Base-by-base conservation (phyloP, 768 basidiomycete species). In the Auricularia sp. region DNA sequence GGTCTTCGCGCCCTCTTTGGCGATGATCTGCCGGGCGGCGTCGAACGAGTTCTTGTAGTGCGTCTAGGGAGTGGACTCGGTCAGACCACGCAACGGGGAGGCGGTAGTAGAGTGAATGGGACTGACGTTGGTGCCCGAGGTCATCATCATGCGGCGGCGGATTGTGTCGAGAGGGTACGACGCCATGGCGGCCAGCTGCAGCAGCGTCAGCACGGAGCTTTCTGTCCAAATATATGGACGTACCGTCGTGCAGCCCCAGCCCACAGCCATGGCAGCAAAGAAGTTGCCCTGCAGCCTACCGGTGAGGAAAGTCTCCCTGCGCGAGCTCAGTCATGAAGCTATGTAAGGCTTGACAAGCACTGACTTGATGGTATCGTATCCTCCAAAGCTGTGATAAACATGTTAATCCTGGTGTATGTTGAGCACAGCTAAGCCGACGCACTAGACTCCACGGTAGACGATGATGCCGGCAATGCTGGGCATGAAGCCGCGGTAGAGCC, bases 61-160 rank as follows among this genome's bases (percentile, higher is more conserved):
- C 42, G 77, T 75, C 74, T 76, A 29, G 2, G 29, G 2, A 29
- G 60, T n/a, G n/a, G n/a, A n/a, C n/a, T n/a, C n/a, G n/a, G n/a
- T n/a, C n/a, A n/a, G n/a, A n/a, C n/a, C n/a, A n/a, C n/a, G n/a
- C n/a, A n/a, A n/a, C n/a, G n/a, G n/a, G n/a, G n/a, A n/a, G n/a
- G n/a, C n/a, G n/a, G n/a, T n/a, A n/a, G n/a, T n/a, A n/a, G n/a
- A n/a, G n/a, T n/a, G n/a, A n/a, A n/a, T n/a, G n/a, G n/a, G n/a
- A 58, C 67, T 21, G 60, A 63, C 76, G 63, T 71, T 72, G 65
- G 77, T 74, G 35, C 77, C 79, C 0, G 75, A 76, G 14, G 77
- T 77, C 79, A 80, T 80, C 80, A 80, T 80, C 79, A 80, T 80
- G 62, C 80, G 71, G 61, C 79, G 72, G 23, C 79, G 72, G 65